phyloP scores from a whole-genome alignment of 2,329 filamentous ascomycete genomes.

The Colletotrichum karsti region DNA sequence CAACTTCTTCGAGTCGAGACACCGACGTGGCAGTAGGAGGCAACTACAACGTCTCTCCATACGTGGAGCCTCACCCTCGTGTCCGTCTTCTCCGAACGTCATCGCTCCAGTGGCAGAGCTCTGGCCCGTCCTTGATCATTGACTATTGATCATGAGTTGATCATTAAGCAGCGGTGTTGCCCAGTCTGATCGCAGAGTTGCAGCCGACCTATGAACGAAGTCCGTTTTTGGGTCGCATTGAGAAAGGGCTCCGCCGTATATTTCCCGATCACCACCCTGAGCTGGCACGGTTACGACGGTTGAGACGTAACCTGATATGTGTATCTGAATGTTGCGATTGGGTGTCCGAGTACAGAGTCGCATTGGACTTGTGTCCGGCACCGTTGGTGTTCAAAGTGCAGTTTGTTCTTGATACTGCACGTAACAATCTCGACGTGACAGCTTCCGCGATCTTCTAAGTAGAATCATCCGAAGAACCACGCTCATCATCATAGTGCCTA shows the following conservation, averaged over 20 bases:
- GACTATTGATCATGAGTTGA: background rate
- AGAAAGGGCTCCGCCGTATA: background rate
- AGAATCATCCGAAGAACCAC: no score
- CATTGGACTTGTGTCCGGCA: background rate
- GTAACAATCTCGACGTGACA: background rate
- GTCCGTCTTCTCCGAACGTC: background rate
- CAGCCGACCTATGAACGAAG: background rate
- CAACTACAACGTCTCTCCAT: background rate
- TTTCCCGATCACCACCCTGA: background rate
- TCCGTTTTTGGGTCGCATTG: background rate
- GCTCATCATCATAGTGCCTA: background rate
- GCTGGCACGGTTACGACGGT: background rate
- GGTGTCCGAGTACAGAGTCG: background rate
- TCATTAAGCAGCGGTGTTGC: background rate
- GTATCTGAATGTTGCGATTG: conserved; percentile 17
- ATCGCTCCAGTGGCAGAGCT: background rate
- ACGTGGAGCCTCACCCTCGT: background rate
- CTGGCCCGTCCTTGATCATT: background rate
- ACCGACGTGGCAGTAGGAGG: background rate
- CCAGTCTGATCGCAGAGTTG: conserved; percentile 3
- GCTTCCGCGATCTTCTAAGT: background rate
- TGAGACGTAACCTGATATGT: background rate
- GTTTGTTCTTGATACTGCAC: background rate
- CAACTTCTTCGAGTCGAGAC: background rate
- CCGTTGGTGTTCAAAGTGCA: background rate